phyloP scores from a whole-genome alignment of 139 green algal genomes.

The Picochlorum sp. region DNA sequence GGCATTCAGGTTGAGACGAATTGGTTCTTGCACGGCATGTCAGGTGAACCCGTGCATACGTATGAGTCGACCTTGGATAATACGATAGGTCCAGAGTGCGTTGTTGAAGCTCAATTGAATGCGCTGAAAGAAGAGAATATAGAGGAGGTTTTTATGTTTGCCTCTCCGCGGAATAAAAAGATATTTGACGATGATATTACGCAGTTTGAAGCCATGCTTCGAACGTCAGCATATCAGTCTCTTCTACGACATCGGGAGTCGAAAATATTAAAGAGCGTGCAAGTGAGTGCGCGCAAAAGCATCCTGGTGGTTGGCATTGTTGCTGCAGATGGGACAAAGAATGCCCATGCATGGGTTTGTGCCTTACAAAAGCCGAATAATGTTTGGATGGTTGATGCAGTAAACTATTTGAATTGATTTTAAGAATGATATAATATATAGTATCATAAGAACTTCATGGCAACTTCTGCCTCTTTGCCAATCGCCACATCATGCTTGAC shows the following conservation, averaged over 20 bases:
- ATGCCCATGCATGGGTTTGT: neutral
- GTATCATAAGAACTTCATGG: no score
- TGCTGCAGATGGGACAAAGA: neutral
- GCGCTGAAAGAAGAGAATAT: neutral
- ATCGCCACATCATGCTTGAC: no score
- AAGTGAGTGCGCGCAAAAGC: neutral
- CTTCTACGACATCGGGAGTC: neutral
- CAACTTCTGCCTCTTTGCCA: no score
- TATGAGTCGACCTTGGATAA: neutral
- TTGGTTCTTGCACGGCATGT: slow-evolving; percentile 7
- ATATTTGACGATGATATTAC: neutral
- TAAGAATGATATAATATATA: no score
- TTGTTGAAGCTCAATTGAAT: slow-evolving; percentile 5
- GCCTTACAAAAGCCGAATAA: neutral
- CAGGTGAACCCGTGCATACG: neutral
- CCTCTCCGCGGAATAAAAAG: slow-evolving; percentile 10
- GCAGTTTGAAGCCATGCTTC: neutral
- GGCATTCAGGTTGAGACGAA: neutral
- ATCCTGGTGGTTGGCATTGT: slow-evolving; percentile 10
- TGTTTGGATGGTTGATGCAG: slow-evolving; percentile 7
- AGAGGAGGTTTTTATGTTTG: slow-evolving; percentile 4
- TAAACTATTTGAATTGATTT: no score
- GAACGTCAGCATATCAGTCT: neutral
- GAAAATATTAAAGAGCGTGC: slow-evolving; percentile 3
- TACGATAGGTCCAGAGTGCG: slow-evolving; percentile 1